phyloP scores from a whole-genome alignment of 192 early-diverging fungal species.

The Hyaloraphidium curvatum region DNA sequence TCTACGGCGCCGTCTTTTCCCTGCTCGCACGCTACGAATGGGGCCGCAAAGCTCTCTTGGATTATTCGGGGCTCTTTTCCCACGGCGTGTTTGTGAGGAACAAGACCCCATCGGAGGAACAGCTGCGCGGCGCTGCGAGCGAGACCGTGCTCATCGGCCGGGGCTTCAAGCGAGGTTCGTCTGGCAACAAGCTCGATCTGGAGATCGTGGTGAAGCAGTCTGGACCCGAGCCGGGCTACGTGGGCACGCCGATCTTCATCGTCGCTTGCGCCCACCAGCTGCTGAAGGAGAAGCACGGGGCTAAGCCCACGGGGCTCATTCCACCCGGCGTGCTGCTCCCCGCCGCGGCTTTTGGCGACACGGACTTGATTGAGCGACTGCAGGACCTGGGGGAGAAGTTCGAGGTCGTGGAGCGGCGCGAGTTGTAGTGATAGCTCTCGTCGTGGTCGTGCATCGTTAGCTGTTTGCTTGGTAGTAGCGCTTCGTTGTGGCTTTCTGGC shows the following conservation, averaged over 20 bases:
- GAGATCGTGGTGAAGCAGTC: conserved; percentile 27
- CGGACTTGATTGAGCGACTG: conserved; percentile 22
- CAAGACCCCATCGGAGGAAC: conserved; percentile 28
- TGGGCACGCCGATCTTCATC: conserved; percentile 34
- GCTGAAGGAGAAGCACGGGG: conserved; percentile 20
- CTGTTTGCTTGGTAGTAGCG: too few relatives aligned
- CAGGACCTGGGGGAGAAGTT: conserved; percentile 26
- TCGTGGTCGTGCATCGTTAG: too few relatives aligned
- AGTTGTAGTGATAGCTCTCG: too few relatives aligned
- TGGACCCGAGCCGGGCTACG: conserved; percentile 50
- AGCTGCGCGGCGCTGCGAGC: conserved; percentile 33
- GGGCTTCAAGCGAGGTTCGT: conserved; percentile 18
- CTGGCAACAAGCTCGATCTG: conserved; percentile 17
- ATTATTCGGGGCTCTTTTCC: conserved; percentile 35
- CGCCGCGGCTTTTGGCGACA: conserved; percentile 28
- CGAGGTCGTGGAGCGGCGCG: too few relatives aligned
- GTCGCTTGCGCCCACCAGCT: conserved; percentile 32
- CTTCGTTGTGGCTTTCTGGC: too few relatives aligned
- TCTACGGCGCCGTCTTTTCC: conserved; percentile 25
- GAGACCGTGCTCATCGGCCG: conserved; percentile 26
- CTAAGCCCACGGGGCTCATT: too few relatives aligned
- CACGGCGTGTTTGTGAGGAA: conserved; percentile 34
- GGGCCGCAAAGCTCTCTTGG: conserved; percentile 32
- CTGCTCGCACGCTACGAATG: conserved; percentile 23
- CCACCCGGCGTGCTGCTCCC: conserved; percentile 30